Evolutionary conservation across 225 moss, liverwort and hornwort species (phyloP), one percentile per base, ranked within the genome.

Genomic region (Physcomitrium patens): DNA sequence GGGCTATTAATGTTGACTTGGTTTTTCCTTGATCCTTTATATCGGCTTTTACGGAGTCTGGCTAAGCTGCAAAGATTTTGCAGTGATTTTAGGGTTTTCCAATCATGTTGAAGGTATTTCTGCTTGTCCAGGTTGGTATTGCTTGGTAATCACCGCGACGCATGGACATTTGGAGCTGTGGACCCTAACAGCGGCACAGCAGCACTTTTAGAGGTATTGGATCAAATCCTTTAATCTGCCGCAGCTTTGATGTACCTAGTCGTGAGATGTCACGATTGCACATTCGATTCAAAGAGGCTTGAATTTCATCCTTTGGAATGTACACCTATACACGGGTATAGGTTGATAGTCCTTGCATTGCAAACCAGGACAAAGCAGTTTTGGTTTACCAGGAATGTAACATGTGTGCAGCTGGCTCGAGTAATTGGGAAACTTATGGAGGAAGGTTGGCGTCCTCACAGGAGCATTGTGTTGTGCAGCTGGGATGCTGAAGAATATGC

Each of bases 401-500:
- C 41, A 13, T 24, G 41, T 76, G 53, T 79, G 74, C 89, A 96
- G 95, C 59, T 93, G 60, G 91, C 93, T 48, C 87, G 84, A 57
- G 91, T 74, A 54, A 79, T 96, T 24, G 89, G 91, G 58, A 76
- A 83, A 45, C 89, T 96, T 12, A 41, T 79, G 70, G 71, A 62
- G 65, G 81, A 20, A 67, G 93, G 93, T 72, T 96, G 96, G 96
- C 91, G 85, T 65, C 96, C 96, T 24, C 82, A 60, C 51, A 83
- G 96, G 69, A 89, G 85, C 61, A 93, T 96, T 63, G 67, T 96
- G 47, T 58, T 96, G 53, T 93, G 84, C 58, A 96, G 96, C 72
- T 96, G 93, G 93, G 96, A 96, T 72, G 96, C 93, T 18, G 96
- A 96, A 81, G 96, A 96, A 73, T 96, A 46, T 80, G 90, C 91